Evolutionary conservation across 2,329 filamentous ascomycete species (phyloP).

Genomic region (Ophiostoma fasciatum): DNA sequence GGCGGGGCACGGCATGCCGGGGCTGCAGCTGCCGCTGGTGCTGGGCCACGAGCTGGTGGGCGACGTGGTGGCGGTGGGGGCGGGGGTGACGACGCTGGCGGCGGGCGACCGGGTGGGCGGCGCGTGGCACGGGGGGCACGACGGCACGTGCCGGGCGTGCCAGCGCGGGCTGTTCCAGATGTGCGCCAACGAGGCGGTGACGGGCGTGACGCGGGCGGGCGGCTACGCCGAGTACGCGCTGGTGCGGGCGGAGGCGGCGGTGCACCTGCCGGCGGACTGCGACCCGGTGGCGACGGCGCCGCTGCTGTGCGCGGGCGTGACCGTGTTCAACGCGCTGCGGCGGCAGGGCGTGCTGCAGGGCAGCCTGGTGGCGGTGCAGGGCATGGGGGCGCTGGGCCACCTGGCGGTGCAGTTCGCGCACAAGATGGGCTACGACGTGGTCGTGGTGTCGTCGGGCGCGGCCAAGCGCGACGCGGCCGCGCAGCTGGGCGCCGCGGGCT

Average conservation of each 20-base stretch:
- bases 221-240: slow-evolving; percentile 53
- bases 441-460: slow-evolving; percentile 47
- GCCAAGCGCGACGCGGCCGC: slow-evolving; percentile 54
- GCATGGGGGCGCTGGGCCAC: slow-evolving; percentile 63
- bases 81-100: slow-evolving; percentile 40
- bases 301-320: slow-evolving; percentile 50
- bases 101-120: slow-evolving; percentile 54
- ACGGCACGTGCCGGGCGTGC: slow-evolving; percentile 46
- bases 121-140: slow-evolving; percentile 54
- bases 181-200: slow-evolving; percentile 47
- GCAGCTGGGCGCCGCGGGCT: slow-evolving; percentile 44
- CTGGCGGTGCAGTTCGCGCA: slow-evolving; percentile 61
- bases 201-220: slow-evolving; percentile 51
- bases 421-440: slow-evolving; percentile 62
- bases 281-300: slow-evolving; percentile 40
- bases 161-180: slow-evolving; percentile 50
- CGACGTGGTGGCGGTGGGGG: slow-evolving; percentile 45
- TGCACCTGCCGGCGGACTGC: slow-evolving; percentile 36
- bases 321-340: slow-evolving; percentile 44
- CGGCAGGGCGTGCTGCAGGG: slow-evolving; percentile 38
- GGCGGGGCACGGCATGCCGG: slow-evolving; percentile 28
- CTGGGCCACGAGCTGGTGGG: slow-evolving; percentile 63
- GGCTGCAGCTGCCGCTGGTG: slow-evolving; percentile 38
- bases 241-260: slow-evolving; percentile 44
- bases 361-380: slow-evolving; percentile 44